Base-by-base conservation (phyloP, 2,329 filamentous ascomycete genomes). In the Fusarium domesticum region DNA sequence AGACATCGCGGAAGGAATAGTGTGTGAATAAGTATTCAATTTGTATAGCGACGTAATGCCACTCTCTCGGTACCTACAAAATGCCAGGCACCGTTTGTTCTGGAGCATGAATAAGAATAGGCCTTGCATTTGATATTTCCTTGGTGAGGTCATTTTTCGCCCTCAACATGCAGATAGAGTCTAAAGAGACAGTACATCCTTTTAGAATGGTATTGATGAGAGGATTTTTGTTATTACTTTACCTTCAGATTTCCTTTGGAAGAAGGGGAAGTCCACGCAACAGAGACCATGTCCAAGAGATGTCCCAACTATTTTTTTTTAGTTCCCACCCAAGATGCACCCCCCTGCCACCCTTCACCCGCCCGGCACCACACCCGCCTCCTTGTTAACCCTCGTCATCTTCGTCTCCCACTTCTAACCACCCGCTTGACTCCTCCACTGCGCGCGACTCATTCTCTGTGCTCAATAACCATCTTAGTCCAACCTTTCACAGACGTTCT, bases 401-500 rank as follows among this genome's bases (percentile, higher is more conserved):
- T 32, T 46, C 48, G 49, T 43, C 43, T 46, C 10, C 23, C 23
- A 8, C 23, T 28, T 3, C 23, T 40, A 59, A 49, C 51, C 54
- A 62, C 56, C 61, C 57, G 58, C 57, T 60, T 54, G 58, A 55
- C 57, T 57, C 57, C 60, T 60, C 56, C 61, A 60, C 61, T 59
- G 61, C 54, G 60, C 61, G 57, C 51, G 50, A 59, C 48, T 39
- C 62, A 64, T 63, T 56, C 58, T 61, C 59, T 63, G 57, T 57
- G 58, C 43, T 52, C 58, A 52, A 53, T 52, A 58, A 56, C 60
- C 56, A 61, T 58, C 64, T 35, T 25, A 50, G 43, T 42, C 39
- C 18, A 44, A 40, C 19, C 45, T 37, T 70, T 69, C 57, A 64
- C 66, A 67, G 62, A 68, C 72, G 67, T 86, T 77, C 73, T 81